These are phyloP conservation scores for Heliamphora pulchella DNA, from an alignment of 179 eudicot genomes.

Conservation along the genomic window DNA sequence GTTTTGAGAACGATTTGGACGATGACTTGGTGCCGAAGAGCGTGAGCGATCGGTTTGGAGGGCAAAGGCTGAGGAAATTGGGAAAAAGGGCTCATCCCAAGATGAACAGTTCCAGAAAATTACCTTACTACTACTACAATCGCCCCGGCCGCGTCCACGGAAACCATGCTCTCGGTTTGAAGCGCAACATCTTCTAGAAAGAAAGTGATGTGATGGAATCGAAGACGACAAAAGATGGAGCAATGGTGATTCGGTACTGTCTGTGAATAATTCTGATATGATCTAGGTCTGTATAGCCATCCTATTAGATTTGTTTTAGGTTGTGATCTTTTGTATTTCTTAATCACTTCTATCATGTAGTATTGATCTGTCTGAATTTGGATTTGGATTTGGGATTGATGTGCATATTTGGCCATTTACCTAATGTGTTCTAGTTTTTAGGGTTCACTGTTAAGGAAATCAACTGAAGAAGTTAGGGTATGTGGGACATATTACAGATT, in stretches of 20 bases:
- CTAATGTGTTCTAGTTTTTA: not conserved
- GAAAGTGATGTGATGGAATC: not conserved
- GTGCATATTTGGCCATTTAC: not conserved
- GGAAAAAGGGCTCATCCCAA: constrained; percentile 52
- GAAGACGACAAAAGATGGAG: not conserved
- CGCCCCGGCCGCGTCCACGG: constrained; percentile 54
- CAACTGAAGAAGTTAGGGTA: not conserved
- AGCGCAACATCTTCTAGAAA: constrained; percentile 10
- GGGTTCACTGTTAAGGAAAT: not conserved
- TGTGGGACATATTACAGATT: not conserved
- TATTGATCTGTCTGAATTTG: constrained; percentile 9
- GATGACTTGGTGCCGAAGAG: constrained; percentile 64
- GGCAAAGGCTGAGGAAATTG: constrained; percentile 60
- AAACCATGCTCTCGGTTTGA: constrained; percentile 39
- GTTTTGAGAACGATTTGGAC: constrained; percentile 40
- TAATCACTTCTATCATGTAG: not conserved
- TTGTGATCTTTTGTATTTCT: not conserved
- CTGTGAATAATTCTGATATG: constrained; percentile 4
- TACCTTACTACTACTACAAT: constrained; percentile 33
- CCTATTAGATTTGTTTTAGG: not conserved
- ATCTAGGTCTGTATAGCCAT: not conserved
- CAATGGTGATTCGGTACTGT: not conserved
- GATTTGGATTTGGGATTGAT: not conserved
- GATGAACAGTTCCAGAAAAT: constrained; percentile 43
- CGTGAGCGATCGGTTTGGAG: constrained; percentile 37